Evolutionary conservation across 176 grass and related monocot species (phyloP).

Genomic region (Hordeum marinum): DNA sequence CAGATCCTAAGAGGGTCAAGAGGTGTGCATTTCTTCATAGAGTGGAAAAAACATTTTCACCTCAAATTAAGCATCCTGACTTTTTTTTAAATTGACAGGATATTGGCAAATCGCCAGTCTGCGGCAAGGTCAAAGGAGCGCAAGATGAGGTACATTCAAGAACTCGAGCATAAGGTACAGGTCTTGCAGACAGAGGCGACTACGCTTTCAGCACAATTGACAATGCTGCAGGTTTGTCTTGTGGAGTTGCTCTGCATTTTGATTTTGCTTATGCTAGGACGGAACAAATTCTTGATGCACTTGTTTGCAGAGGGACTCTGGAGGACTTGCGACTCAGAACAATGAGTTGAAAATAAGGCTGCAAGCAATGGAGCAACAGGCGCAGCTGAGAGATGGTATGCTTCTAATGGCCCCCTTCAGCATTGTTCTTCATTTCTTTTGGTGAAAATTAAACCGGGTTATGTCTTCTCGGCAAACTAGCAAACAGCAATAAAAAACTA

Average conservation of each 20-base stretch:
- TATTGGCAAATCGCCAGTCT: constrained; percentile 85
- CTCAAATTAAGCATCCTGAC: not conserved
- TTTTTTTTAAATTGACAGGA: constrained; percentile 30
- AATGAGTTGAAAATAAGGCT: constrained; percentile 89
- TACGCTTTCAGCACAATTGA: constrained; percentile 86
- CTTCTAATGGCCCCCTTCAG: not conserved
- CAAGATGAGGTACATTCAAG: constrained; percentile 95
- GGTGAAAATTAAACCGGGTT: not conserved
- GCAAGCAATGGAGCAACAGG: constrained; percentile 95
- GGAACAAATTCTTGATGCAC: not conserved
- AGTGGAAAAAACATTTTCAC: not conserved
- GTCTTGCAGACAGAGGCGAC: constrained; percentile 93
- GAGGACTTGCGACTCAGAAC: constrained; percentile 77
- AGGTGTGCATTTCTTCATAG: constrained; percentile 50
- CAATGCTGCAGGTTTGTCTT: constrained; percentile 79
- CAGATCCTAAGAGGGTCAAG: constrained; percentile 92
- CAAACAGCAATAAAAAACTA: not conserved
- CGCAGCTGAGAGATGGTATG: constrained; percentile 94
- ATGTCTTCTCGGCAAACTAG: not conserved
- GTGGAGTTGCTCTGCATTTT: constrained; percentile 11
- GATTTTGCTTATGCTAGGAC: not conserved
- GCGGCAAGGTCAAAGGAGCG: constrained; percentile 94
- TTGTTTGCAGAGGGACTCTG: constrained; percentile 78
- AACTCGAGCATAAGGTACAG: constrained; percentile 89
- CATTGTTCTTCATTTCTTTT: not conserved